Evolutionary conservation across 169 alveolate species (phyloP).

Genomic region (Plasmodium berghei): DNA sequence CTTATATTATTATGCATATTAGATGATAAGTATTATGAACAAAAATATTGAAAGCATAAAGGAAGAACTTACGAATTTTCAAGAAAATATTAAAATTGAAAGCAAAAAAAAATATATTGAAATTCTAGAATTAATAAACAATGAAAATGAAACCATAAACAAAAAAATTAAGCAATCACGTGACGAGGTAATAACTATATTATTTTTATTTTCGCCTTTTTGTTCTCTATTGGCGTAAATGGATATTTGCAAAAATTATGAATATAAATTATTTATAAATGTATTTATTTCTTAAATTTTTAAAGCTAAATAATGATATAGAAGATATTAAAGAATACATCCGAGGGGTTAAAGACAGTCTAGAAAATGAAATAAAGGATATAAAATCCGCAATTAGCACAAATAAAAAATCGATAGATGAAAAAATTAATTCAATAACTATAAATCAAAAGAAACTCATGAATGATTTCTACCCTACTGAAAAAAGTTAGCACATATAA

Average conservation of each 20-base stretch:
- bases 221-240: neutral
- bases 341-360: constrained; percentile 27
- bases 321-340: constrained; percentile 29
- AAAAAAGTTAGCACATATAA: constrained; percentile 14
- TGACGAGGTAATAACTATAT: constrained; percentile 21
- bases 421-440: constrained; percentile 23
- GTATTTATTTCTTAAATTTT: constrained; percentile 1
- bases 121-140: constrained; percentile 63
- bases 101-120: constrained; percentile 59
- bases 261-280: neutral
- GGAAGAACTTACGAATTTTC: constrained; percentile 41
- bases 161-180: constrained; percentile 40
- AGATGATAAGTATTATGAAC: constrained; percentile 64
- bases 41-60: constrained; percentile 37
- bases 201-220: neutral
- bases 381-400: constrained; percentile 16
- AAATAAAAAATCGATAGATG: constrained; percentile 50
- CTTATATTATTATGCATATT: neutral
- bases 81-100: constrained; percentile 67
- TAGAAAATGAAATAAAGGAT: constrained; percentile 33
- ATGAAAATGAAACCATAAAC: constrained; percentile 52
- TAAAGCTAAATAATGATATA: constrained; percentile 39
- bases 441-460: constrained; percentile 50
- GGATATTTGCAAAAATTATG: neutral
- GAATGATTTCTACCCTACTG: constrained; percentile 62